Base-by-base conservation (phyloP, 805 yeast species). In the Saccharomycopsis amapae region DNA sequence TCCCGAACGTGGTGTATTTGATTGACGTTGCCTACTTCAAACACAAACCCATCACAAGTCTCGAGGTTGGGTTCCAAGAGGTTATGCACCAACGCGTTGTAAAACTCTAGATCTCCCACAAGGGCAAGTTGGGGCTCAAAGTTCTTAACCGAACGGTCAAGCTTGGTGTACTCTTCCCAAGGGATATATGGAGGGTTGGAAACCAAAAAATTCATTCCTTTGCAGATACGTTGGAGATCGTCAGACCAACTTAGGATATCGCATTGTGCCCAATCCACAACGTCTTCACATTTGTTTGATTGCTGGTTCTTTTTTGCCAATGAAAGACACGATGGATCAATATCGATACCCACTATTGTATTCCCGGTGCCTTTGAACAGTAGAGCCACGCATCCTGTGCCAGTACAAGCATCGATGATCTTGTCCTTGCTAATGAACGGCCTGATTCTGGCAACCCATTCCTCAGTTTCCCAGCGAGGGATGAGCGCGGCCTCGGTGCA, bases 391-490 rank as follows among this genome's bases (percentile, higher is more conserved):
- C 97, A 90, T 0, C 97, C 98, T 0, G 90, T 68, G 0, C 97
- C 97, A 0, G 95, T 76, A 53, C 96, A 88, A 23, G 85, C 67
- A 63, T 89, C 97, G 6, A 38, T 40, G 18, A 18, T 18, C 19
- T 30, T 25, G 20, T 58, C 20, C n/a, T 47, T 35, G 2, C 20
- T 41, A 2, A 28, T 24, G 4, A 12, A 5, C 15, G 20, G 3
- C 45, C 12, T 20, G 36, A 7, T 20, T 18, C 38, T 38, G 24
- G 65, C 30, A 7, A 74, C 67, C 97, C 97, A 90, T 57, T 87
- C 95, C 60, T 90, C 97, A 0, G 98, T 90, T 59, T 90, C 98
- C 83, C 90, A 80, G 41, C 98, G 64, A 0, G 98, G 97, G 23
- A 90, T 89, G 49, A 90, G 64, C 1, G 87, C 97, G 0, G 78